Evolutionary conservation across 202 grass and related monocot genomes (phyloP).

Genomic region (Hordeum pubiflorum): DNA sequence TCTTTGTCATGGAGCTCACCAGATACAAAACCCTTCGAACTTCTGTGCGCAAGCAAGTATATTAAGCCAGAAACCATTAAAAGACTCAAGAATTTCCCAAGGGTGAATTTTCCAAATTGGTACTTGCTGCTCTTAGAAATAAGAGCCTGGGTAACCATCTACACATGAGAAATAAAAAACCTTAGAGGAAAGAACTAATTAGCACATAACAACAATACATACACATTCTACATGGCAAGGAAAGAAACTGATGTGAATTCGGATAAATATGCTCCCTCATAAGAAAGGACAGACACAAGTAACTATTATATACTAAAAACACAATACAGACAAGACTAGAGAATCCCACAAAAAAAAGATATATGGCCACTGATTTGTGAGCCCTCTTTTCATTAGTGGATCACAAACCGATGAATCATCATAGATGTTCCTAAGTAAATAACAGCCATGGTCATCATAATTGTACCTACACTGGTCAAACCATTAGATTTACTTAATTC

Average conservation of each 20-base stretch:
- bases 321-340: background rate
- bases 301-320: background rate
- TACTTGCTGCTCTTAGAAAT: slow-evolving; percentile 45
- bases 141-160: slow-evolving; percentile 49
- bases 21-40: slow-evolving; percentile 34
- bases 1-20: slow-evolving; percentile 36
- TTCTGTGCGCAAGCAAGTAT: slow-evolving; percentile 52
- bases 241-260: background rate
- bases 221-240: background rate
- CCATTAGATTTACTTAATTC: background rate
- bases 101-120: slow-evolving; percentile 54
- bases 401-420: background rate
- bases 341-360: background rate
- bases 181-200: slow-evolving; percentile 11
- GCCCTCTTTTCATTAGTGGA: background rate
- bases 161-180: slow-evolving; percentile 17
- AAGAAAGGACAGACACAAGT: background rate
- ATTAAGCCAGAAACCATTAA: slow-evolving; percentile 54
- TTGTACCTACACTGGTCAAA: background rate
- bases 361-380: background rate
- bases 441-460: too few species aligned
- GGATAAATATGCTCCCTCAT: background rate
- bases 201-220: slow-evolving; percentile 1
- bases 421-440: background rate
- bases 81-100: slow-evolving; percentile 66